phyloP scores from a whole-genome alignment of 176 grass and related monocot species.

The Zoysia japonica region DNA sequence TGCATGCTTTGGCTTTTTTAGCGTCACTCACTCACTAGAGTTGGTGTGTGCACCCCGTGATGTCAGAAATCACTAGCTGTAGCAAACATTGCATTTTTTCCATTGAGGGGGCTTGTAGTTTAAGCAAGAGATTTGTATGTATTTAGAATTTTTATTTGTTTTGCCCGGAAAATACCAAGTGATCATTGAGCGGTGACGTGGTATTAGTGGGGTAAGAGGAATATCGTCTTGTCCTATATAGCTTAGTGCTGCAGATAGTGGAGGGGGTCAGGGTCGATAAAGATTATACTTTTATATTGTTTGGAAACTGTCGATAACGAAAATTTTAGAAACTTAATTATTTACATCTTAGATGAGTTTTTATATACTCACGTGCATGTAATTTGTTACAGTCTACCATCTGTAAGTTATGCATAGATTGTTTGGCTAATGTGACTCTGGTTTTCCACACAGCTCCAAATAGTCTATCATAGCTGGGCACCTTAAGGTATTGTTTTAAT shows the following conservation, averaged over 20 bases:
- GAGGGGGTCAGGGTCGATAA: conserved; percentile 9
- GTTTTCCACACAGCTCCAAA: no score
- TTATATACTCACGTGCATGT: no score
- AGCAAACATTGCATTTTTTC: conserved; percentile 1
- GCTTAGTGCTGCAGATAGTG: background rate
- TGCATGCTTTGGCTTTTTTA: conserved; percentile 19
- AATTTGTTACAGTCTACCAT: no score
- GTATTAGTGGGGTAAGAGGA: conserved; percentile 38
- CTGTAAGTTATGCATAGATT: no score
- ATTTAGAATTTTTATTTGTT: conserved; percentile 19
- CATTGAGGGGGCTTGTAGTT: background rate
- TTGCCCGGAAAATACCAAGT: background rate
- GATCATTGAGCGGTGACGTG: background rate
- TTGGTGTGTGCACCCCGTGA: conserved; percentile 5
- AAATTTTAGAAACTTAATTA: no score
- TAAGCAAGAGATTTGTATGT: conserved; percentile 14
- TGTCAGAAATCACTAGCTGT: conserved; percentile 25
- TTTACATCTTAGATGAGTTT: no score
- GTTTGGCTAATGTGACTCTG: no score
- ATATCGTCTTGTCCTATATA: conserved; percentile 30
- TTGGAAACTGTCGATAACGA: no score
- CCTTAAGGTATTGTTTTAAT: no score
- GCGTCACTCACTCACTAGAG: background rate
- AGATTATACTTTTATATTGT: background rate
- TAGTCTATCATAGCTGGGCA: no score